A percentile compares a stretch with the other conserved stretches of the same genome.
Evolutionary conservation across 345 rosid genomes (phyloP).

Genomic region (Arabidopsis arenosa): DNA sequence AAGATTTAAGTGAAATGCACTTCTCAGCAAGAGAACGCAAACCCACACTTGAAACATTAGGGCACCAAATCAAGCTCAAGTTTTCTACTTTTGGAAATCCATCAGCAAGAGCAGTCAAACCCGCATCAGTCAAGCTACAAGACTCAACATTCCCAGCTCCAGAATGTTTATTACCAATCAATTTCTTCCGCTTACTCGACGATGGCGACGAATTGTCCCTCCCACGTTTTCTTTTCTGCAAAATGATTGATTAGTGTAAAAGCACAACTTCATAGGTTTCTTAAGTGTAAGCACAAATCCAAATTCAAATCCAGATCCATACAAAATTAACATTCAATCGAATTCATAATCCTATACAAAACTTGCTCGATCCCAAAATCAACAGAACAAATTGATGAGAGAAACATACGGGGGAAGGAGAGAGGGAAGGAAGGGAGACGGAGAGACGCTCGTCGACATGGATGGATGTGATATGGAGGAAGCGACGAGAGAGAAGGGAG

Average conservation of each 20-base stretch:
- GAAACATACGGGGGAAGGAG: constrained; percentile 40
- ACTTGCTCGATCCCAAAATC: constrained; percentile 8
- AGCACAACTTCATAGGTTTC: background rate
- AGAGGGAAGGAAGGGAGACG: constrained; percentile 51
- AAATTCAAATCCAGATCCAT: constrained; percentile 19
- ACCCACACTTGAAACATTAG: constrained; percentile 71
- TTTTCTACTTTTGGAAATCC: constrained; percentile 74
- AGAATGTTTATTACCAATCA: constrained; percentile 41
- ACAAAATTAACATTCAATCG: background rate
- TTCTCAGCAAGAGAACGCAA: constrained; percentile 64
- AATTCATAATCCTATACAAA: background rate
- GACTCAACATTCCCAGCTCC: constrained; percentile 52
- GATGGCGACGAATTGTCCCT: constrained; percentile 37
- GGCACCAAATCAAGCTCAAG: constrained; percentile 89
- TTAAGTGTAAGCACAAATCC: too few relatives aligned
- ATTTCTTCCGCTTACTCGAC: constrained; percentile 43
- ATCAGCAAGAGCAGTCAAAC: constrained; percentile 64
- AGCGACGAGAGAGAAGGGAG: constrained; percentile 74
- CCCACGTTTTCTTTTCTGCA: constrained; percentile 61
- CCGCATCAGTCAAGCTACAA: constrained; percentile 69
- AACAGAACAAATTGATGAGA: background rate
- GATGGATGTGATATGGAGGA: constrained; percentile 59
- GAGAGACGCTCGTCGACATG: constrained; percentile 83
- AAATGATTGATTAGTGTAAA: background rate
- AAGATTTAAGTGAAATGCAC: constrained; percentile 66